A percentile compares a stretch with the other conserved stretches of the same genome.
phyloP scores from a whole-genome alignment of 1,284 basidiomycete genomes.

The Rhodotorula sp. region DNA sequence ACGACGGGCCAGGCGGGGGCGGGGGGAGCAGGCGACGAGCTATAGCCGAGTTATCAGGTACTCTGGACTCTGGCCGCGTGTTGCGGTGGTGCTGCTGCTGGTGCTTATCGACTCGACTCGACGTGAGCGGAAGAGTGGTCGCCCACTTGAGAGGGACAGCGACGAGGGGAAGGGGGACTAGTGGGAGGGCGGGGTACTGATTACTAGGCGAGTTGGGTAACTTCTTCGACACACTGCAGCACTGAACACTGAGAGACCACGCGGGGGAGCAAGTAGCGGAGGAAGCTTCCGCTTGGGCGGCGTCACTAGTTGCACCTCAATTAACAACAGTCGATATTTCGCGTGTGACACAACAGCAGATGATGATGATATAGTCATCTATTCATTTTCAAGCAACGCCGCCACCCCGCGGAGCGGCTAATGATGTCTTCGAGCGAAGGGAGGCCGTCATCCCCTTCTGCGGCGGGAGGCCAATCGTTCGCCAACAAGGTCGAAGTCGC shows the following conservation, averaged over 20 bases:
- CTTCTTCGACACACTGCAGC: background rate
- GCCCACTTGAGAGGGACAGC: too few relatives aligned
- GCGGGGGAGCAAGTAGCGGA: too few relatives aligned
- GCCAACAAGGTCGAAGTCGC: slow-evolving; percentile 2
- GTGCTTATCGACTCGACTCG: too few relatives aligned
- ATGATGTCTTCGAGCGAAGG: slow-evolving; percentile 6
- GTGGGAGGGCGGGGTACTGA: too few relatives aligned
- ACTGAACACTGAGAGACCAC: background rate
- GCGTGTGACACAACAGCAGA: too few relatives aligned
- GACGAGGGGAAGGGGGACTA: too few relatives aligned
- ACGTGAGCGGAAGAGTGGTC: too few relatives aligned
- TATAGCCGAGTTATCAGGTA: background rate
- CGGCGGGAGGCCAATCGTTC: background rate
- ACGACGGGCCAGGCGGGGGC: background rate
- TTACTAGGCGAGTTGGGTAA: too few relatives aligned
- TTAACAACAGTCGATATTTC: background rate
- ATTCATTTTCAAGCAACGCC: background rate
- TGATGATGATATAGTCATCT: background rate
- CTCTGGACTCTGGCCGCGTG: too few relatives aligned
- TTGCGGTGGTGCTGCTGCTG: too few relatives aligned
- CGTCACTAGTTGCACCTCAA: background rate
- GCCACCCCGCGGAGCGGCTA: background rate
- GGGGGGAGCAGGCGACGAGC: background rate
- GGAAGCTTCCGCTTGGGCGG: background rate
- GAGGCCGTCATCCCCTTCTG: slow-evolving; percentile 10